phyloP scores from a whole-genome alignment of 1,284 basidiomycete species.

The Ganoderma lingzhi region DNA sequence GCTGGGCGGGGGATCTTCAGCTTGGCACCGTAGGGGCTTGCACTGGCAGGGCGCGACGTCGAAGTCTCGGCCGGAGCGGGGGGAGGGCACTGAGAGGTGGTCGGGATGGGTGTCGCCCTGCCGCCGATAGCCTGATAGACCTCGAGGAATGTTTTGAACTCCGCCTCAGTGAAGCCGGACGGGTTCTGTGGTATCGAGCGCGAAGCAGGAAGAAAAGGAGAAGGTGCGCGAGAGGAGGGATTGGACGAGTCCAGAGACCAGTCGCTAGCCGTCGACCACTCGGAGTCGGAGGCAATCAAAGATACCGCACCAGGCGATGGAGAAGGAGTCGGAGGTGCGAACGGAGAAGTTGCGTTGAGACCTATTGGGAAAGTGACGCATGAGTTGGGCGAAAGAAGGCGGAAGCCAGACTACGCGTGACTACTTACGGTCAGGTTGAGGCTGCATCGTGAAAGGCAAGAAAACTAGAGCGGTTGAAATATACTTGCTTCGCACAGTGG shows the following conservation, averaged over 20 bases:
- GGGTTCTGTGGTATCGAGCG: background rate
- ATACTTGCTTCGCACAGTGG: conserved; percentile 13
- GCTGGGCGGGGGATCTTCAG: conserved; percentile 67
- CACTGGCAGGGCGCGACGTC: conserved; percentile 19
- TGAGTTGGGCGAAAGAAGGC: background rate
- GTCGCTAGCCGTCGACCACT: conserved; percentile 21
- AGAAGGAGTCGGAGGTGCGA: conserved; percentile 20
- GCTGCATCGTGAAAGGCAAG: conserved; percentile 21
- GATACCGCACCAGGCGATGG: conserved; percentile 29
- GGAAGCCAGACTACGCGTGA: background rate
- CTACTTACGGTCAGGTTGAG: conserved; percentile 28
- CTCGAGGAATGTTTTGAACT: background rate
- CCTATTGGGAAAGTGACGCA: conserved; percentile 11
- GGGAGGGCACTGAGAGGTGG: conserved; percentile 1
- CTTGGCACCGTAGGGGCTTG: conserved; percentile 18
- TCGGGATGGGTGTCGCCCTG: conserved; percentile 3
- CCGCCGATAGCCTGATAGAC: conserved; percentile 1
- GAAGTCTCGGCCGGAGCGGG: conserved; percentile 12
- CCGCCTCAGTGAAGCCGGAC: background rate
- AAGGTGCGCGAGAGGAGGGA: conserved; percentile 22
- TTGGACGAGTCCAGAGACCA: conserved; percentile 21
- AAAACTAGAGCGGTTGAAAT: conserved; percentile 4
- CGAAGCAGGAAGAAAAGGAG: conserved; percentile 18
- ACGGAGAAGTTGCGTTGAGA: conserved; percentile 25
- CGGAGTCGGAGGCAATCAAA: conserved; percentile 22